Evolutionary conservation across 2,329 filamentous ascomycete species (phyloP).

Genomic region (Aspergillus chevalieri): DNA sequence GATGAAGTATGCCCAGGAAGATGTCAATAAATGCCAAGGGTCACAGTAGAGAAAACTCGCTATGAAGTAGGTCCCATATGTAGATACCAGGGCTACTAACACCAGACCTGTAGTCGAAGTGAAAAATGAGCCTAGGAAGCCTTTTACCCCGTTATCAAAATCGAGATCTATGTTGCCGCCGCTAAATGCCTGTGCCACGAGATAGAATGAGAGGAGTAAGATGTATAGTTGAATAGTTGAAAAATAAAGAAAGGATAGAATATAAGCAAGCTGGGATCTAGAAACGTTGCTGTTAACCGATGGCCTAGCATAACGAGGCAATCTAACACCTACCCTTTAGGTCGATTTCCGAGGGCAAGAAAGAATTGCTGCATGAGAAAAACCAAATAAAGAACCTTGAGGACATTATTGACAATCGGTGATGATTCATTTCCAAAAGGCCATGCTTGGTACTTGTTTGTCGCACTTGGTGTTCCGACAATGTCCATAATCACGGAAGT

Average conservation of each 20-base stretch:
- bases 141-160: constrained; percentile 53
- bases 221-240: constrained; percentile 85
- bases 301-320: too few species aligned
- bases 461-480: constrained; percentile 64
- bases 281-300: background rate
- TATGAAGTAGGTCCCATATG: constrained; percentile 94
- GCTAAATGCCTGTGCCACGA: constrained; percentile 77
- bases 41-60: constrained; percentile 97
- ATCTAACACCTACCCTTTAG: constrained; percentile 62
- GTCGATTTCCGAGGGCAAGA: constrained; percentile 88
- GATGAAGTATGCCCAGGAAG: constrained; percentile 85
- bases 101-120: constrained; percentile 66
- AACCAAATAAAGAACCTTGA: constrained; percentile 87
- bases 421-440: constrained; percentile 85
- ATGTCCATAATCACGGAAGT: constrained; percentile 98
- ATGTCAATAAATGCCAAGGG: constrained; percentile 99
- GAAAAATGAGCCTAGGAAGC: constrained; percentile 79
- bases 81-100: constrained; percentile 91
- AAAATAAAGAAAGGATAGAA: constrained; percentile 82
- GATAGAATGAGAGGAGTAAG: constrained; percentile 77
- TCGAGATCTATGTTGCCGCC: constrained; percentile 56
- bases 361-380: constrained; percentile 95
- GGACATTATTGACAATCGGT: constrained; percentile 80
- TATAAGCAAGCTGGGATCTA: constrained; percentile 81
- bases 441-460: constrained; percentile 61